Conservation (phyloP, 1,284 basidiomycete species). For the Moniliophthora roreri region DNA sequence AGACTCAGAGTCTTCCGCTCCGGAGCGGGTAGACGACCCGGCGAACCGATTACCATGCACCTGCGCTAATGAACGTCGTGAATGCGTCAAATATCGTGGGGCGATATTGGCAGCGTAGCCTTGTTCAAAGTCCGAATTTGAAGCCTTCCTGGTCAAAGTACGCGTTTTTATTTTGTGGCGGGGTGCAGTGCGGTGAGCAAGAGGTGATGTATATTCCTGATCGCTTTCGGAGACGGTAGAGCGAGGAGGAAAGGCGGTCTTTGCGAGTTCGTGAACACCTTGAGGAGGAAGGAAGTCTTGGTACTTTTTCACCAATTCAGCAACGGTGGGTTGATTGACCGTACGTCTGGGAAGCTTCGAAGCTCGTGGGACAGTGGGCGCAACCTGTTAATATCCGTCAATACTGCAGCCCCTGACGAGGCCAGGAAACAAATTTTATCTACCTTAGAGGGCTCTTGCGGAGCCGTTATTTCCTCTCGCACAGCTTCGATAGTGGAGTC, state of each 20-base stretch:
- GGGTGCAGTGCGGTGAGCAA: conserved; percentile 32
- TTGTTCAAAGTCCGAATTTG: conserved; percentile 83
- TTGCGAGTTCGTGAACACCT: conserved; percentile 67
- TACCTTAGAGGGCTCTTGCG: conserved; percentile 4
- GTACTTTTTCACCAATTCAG: conserved; percentile 84
- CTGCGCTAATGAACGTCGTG: conserved; percentile 41
- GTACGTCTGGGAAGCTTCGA: conserved; percentile 76
- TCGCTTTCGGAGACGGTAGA: conserved; percentile 68
- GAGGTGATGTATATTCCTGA: conserved; percentile 51
- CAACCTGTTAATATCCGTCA: neutral
- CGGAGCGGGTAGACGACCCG: conserved; percentile 38
- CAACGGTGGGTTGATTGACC: conserved; percentile 65
- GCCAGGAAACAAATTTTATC: neutral
- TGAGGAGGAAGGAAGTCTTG: conserved; percentile 74
- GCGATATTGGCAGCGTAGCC: conserved; percentile 89
- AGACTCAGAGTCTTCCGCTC: conserved; percentile 54
- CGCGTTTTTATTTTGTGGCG: conserved; percentile 51
- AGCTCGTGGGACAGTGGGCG: conserved; percentile 26
- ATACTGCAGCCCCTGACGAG: neutral
- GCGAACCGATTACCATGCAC: conserved; percentile 47
- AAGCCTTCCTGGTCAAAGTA: conserved; percentile 51
- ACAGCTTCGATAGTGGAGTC: conserved; percentile 18
- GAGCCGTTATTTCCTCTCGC: conserved; percentile 6
- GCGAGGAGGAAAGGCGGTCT: conserved; percentile 62
- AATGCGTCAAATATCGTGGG: conserved; percentile 60